Conservation (phyloP, 164 flowering plant genomes). For the Cinnamomum micranthum region DNA sequence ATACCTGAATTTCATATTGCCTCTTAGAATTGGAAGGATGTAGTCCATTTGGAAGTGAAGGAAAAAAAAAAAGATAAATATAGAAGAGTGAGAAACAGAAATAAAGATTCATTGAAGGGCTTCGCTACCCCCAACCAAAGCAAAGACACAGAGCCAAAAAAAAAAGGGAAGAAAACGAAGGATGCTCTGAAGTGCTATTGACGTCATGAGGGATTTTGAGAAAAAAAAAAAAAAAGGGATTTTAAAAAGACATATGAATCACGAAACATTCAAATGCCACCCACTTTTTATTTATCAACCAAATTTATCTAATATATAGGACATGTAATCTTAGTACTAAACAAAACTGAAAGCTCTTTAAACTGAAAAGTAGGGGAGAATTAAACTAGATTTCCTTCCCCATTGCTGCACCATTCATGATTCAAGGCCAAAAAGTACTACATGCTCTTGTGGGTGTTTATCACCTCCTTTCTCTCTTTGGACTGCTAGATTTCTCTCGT, state of each 20-base stretch:
- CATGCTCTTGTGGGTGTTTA: background rate
- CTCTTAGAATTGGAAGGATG: background rate
- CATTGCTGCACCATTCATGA: background rate
- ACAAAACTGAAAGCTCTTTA: background rate
- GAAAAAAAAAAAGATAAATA: background rate
- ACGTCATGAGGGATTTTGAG: no score
- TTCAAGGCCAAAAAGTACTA: background rate
- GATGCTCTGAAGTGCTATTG: no score
- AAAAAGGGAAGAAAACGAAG: no score
- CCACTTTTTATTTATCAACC: background rate
- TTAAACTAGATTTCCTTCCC: no score
- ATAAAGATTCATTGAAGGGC: background rate
- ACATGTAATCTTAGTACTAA: background rate
- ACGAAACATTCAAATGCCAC: background rate
- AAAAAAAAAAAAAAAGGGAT: no score
- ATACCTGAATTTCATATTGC: background rate
- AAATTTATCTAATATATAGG: background rate
- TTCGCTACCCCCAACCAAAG: background rate
- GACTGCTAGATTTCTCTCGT: conserved; percentile 1
- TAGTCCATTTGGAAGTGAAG: background rate
- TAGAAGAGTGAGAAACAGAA: no score
- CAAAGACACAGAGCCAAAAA: no score
- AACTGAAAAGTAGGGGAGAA: background rate
- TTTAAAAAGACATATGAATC: background rate
- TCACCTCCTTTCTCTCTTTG: background rate